These are phyloP conservation scores for Coemansia sp. DNA, from an alignment of 192 early-diverging fungal species.

Conservation along the genomic window DNA sequence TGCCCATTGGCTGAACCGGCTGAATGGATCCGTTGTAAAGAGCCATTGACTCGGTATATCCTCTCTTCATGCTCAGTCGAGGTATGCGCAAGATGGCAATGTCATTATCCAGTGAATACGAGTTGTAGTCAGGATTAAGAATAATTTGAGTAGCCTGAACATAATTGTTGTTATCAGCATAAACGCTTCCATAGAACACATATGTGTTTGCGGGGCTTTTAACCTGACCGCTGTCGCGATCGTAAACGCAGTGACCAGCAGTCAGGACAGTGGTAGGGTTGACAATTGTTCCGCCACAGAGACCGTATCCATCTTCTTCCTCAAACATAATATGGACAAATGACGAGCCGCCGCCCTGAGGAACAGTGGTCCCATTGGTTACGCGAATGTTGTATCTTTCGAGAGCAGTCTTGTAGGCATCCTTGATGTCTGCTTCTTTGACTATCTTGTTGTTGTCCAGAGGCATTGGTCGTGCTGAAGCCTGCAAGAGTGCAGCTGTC, in stretches of 20 bases:
- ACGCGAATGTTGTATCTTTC: constrained; percentile 23
- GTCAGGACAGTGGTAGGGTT: constrained; percentile 35
- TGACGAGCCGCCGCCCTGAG: constrained; percentile 29
- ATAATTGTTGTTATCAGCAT: constrained; percentile 6
- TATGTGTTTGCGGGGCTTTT: constrained; percentile 9
- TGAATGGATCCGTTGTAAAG: constrained; percentile 22
- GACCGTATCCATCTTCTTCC: constrained; percentile 2
- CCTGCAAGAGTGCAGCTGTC: background rate
- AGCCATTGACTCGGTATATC: constrained; percentile 20
- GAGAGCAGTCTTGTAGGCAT: constrained; percentile 5
- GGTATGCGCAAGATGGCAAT: constrained; percentile 37
- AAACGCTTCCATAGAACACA: constrained; percentile 28
- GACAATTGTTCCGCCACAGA: constrained; percentile 48
- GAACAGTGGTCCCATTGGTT: constrained; percentile 39
- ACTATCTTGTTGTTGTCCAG: background rate
- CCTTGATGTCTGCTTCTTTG: constrained; percentile 1
- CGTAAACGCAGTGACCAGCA: constrained; percentile 37
- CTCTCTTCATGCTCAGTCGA: constrained; percentile 9
- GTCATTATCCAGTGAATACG: constrained; percentile 23
- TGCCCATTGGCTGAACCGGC: constrained; percentile 22
- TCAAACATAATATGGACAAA: constrained; percentile 21
- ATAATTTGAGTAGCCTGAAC: constrained; percentile 18
- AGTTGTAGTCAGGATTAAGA: constrained; percentile 31
- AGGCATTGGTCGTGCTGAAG: background rate
- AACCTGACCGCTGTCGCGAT: background rate